Evolutionary conservation across 495 filamentous ascomycete species (phyloP).

Genomic region (Trichoderma orchidacearum): DNA sequence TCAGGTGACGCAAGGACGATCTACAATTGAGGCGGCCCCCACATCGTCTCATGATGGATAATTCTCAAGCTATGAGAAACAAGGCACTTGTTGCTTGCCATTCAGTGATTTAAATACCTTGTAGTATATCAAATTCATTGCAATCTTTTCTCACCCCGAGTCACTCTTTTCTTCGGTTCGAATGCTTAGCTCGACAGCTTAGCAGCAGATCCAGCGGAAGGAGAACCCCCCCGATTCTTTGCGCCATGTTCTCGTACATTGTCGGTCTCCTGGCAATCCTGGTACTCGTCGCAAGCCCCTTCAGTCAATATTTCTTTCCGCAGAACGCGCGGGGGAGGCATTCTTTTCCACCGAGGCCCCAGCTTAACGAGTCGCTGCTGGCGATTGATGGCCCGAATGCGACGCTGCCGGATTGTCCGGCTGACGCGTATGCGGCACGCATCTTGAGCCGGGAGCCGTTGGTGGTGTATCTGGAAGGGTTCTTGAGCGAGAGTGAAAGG

Average conservation of each 20-base stretch:
- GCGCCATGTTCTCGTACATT: slow-evolving; percentile 13
- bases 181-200: not conserved
- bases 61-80: no score
- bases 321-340: slow-evolving; percentile 2
- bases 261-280: slow-evolving; percentile 11
- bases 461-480: slow-evolving; percentile 32
- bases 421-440: slow-evolving; percentile 22
- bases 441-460: slow-evolving; percentile 27
- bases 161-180: not conserved
- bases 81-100: no score
- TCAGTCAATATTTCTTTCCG: slow-evolving; percentile 9
- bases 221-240: not conserved
- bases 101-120: no score
- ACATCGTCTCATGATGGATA: not conserved
- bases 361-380: slow-evolving; percentile 25
- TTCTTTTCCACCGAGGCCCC: slow-evolving; percentile 14
- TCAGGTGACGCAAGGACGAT: not conserved
- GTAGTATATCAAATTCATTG: no score
- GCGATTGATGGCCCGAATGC: slow-evolving; percentile 21
- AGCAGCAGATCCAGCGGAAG: no score
- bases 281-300: slow-evolving; percentile 12
- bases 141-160: no score
- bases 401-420: slow-evolving; percentile 14
- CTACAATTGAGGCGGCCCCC: not conserved
- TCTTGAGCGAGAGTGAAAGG: slow-evolving; percentile 20